Evolutionary conservation across 2,329 filamentous ascomycete species (phyloP).

Genomic region (Pseudopyricularia cyperi): DNA sequence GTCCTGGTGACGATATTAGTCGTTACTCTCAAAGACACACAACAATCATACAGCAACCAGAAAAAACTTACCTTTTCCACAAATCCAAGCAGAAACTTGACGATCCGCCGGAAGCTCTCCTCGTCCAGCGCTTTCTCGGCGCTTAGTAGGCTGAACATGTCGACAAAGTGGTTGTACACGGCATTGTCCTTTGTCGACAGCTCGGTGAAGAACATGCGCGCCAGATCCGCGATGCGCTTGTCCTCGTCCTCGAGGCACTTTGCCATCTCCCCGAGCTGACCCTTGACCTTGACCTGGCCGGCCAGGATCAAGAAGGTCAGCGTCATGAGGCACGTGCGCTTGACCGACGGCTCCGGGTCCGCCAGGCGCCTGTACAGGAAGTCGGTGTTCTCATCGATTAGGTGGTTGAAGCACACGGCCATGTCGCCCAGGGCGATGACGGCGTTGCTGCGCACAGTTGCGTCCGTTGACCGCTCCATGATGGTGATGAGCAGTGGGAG

Average conservation of each 20-base stretch:
- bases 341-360: slow-evolving; percentile 78
- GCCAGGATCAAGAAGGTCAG: slow-evolving; percentile 93
- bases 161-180: slow-evolving; percentile 98
- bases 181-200: slow-evolving; percentile 97
- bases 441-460: slow-evolving; percentile 87
- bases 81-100: slow-evolving; percentile 89
- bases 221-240: slow-evolving; percentile 83
- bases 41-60: neutral
- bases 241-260: slow-evolving; percentile 98
- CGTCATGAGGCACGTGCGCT: slow-evolving; percentile 96
- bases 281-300: slow-evolving; percentile 98
- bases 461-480: slow-evolving; percentile 84
- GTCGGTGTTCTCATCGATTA: slow-evolving; percentile 98
- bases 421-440: slow-evolving; percentile 97
- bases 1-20: slow-evolving; percentile 45
- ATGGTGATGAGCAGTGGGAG: slow-evolving; percentile 92
- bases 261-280: slow-evolving; percentile 95
- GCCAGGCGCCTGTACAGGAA: slow-evolving; percentile 91
- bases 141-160: slow-evolving; percentile 92
- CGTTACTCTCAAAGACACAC: neutral
- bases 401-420: slow-evolving; percentile 98
- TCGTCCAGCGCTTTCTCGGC: slow-evolving; percentile 71
- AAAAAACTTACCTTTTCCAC: slow-evolving; percentile 72
- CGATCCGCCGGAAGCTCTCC: slow-evolving; percentile 71
- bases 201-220: slow-evolving; percentile 97